Base-by-base conservation (phyloP, 169 alveolate genomes). In the Babesia sp. region DNA sequence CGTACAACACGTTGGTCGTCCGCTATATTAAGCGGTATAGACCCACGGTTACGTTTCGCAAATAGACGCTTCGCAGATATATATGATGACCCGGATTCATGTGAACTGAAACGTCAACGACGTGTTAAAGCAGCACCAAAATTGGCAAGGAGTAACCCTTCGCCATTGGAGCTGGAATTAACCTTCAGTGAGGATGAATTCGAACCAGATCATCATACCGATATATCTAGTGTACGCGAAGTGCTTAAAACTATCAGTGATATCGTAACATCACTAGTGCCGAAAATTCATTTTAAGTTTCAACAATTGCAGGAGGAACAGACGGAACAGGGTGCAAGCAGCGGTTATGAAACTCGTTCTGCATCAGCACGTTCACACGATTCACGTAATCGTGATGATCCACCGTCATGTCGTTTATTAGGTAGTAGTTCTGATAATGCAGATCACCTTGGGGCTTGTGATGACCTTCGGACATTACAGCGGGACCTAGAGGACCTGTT, bases 21-120 rank as follows among this genome's bases (percentile, higher is more conserved):
- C 39, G 83, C 83, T 7, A 31, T 50, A n/a, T 37, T 61, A 51
- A 50, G 51, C 44, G 83, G 83, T 28, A 42, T 72, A 0, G 79
- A 72, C 68, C 83, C 83, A 0, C 18, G 54, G 39, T 3, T 41
- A n/a, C 63, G 42, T 6, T 72, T 7, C 54, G 83, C 44, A n/a
- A 72, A 72, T 44, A 64, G 45, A 36, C 51, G 83, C 8, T 72
- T 53, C 66, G 34, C 41, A 14, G 61, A 29, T 31, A 11, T 69
- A 22, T 69, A 56, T 39, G 79, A 69, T 26, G 29, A 33, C n/a
- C 29, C 22, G 22, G 67, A 34, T 2, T 14, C 55, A 0, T 0
- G 31, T 18, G 60, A 55, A 14, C 12, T 5, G 0, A 69, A 54
- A 48, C 16, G 28, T 28, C 14, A 29, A n/a, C 57, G 71, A 39